A percentile compares a stretch with the other conserved stretches of the same genome.
These are phyloP conservation scores for Pisolithus tinctorius DNA, from an alignment of 768 basidiomycete species.

Conservation along the genomic window DNA sequence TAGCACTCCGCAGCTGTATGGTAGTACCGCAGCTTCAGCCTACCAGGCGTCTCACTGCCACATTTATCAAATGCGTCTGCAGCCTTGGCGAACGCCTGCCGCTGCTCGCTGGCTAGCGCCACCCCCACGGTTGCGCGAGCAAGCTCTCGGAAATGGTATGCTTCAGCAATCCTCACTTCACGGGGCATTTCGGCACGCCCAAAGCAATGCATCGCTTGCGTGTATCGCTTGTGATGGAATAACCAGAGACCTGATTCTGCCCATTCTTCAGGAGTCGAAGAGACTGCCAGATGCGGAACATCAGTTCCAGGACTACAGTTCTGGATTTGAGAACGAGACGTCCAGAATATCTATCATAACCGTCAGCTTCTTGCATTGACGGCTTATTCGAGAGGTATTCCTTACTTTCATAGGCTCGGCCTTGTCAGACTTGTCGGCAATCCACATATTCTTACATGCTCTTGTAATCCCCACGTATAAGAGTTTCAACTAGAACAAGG, in stretches of 20 bases:
- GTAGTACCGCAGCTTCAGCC: constrained; percentile 31
- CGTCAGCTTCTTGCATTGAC: neutral
- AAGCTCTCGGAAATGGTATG: constrained; percentile 48
- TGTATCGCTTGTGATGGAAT: constrained; percentile 35
- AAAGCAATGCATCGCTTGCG: constrained; percentile 50
- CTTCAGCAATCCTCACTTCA: constrained; percentile 41
- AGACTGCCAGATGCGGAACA: constrained; percentile 46
- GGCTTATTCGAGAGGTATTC: neutral
- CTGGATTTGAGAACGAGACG: constrained; percentile 36
- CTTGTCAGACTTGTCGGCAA: constrained; percentile 54
- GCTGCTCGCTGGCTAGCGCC: constrained; percentile 16
- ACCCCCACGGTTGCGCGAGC: constrained; percentile 33
- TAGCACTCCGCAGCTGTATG: constrained; percentile 42
- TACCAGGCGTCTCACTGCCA: constrained; percentile 20
- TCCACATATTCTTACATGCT: constrained; percentile 64
- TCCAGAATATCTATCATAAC: constrained; percentile 44
- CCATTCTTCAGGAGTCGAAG: constrained; percentile 47
- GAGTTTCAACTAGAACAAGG: constrained; percentile 44
- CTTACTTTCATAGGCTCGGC: constrained; percentile 53
- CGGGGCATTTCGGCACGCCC: constrained; percentile 37
- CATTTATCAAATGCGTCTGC: constrained; percentile 45
- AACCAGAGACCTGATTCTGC: constrained; percentile 32
- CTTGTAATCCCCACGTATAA: constrained; percentile 69
- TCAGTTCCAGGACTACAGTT: constrained; percentile 41
- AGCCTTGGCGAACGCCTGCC: constrained; percentile 37